A percentile compares a stretch with the other conserved stretches of the same genome.
phyloP scores from a whole-genome alignment of 1,139 yeast genomes.

The Suhomyces wounanorum region DNA sequence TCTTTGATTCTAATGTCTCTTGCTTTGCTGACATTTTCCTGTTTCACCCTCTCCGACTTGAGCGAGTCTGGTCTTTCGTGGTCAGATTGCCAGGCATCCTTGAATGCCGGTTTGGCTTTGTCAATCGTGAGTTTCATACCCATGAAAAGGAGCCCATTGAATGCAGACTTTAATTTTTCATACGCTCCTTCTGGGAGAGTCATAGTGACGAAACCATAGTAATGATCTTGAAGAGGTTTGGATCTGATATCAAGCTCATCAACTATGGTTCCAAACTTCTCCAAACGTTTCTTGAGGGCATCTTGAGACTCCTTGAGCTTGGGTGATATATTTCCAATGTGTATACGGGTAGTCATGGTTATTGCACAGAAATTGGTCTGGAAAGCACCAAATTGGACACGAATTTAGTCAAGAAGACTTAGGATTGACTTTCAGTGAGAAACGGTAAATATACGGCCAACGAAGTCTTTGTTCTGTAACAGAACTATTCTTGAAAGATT shows the following conservation, averaged over 20 bases:
- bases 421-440: too few relatives aligned
- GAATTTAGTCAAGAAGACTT: background rate
- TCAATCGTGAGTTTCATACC: constrained; percentile 65
- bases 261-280: constrained; percentile 50
- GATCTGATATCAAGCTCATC: constrained; percentile 49
- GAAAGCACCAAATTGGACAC: background rate
- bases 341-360: constrained; percentile 43
- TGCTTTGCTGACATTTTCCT: constrained; percentile 41
- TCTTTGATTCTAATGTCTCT: constrained; percentile 47
- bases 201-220: constrained; percentile 70
- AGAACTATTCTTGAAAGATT: background rate
- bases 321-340: constrained; percentile 68
- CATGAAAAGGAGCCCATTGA: constrained; percentile 73
- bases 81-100: constrained; percentile 48
- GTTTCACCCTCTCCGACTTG: constrained; percentile 29
- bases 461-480: background rate
- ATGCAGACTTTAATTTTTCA: constrained; percentile 51
- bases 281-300: constrained; percentile 48
- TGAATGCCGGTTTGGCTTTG: constrained; percentile 39
- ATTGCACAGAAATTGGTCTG: background rate
- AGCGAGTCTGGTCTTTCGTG: constrained; percentile 36
- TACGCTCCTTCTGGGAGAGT: constrained; percentile 47
- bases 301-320: constrained; percentile 45
- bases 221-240: constrained; percentile 50
- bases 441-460: background rate